Conservation (phyloP, 1,139 yeast species). For the Lodderomyces elongisporus region DNA sequence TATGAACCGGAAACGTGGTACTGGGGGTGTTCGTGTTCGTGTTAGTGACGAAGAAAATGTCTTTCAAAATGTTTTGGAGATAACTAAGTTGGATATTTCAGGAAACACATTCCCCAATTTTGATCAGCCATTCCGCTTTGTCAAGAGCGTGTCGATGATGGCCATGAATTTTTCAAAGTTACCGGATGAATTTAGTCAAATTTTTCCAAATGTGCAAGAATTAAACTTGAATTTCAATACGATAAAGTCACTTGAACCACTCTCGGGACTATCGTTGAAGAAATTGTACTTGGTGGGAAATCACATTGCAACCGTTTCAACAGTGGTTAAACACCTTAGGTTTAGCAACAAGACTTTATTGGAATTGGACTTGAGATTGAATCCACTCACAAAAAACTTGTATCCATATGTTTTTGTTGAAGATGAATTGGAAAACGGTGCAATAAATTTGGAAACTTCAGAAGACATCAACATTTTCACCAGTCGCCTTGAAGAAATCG, state of each 20-base stretch:
- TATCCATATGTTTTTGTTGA: constrained; percentile 53
- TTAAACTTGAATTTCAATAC: constrained; percentile 50
- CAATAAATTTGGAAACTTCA: constrained; percentile 37
- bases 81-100: constrained; percentile 35
- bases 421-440: constrained; percentile 29
- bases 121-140: constrained; percentile 21
- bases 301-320: constrained; percentile 29
- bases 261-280: constrained; percentile 28
- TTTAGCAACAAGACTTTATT: constrained; percentile 29
- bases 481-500: constrained; percentile 36
- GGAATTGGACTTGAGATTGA: constrained; percentile 46
- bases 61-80: constrained; percentile 12
- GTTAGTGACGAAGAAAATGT: constrained; percentile 14
- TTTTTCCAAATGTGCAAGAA: constrained; percentile 45
- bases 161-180: constrained; percentile 39
- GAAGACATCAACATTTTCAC: constrained; percentile 46
- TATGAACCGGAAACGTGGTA: not conserved
- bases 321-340: constrained; percentile 28
- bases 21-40: too few relatives aligned
- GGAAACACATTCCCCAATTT: constrained; percentile 23
- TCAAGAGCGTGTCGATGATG: constrained; percentile 37
- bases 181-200: constrained; percentile 30
- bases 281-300: constrained; percentile 46
- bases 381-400: constrained; percentile 43
- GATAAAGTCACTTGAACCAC: constrained; percentile 25